A percentile compares a stretch with the other conserved stretches of the same genome.
phyloP scores from a whole-genome alignment of 257 asterid species.

The Vinca minor region DNA sequence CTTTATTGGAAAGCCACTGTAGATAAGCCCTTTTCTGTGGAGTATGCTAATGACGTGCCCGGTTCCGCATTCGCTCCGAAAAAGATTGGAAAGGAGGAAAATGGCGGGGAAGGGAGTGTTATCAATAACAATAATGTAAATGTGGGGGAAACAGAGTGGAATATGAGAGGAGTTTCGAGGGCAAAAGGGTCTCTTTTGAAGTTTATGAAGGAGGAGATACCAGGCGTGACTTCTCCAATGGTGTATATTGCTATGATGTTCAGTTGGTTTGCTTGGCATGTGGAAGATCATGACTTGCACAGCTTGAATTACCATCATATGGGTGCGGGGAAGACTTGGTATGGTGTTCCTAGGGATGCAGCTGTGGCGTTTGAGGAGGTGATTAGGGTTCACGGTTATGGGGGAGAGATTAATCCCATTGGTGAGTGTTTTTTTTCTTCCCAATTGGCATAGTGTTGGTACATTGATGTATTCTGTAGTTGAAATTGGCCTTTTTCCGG shows the following conservation, averaged over 20 bases:
- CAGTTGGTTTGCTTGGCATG: slow-evolving; percentile 99
- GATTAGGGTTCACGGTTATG: slow-evolving; percentile 84
- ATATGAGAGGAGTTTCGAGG: slow-evolving; percentile 96
- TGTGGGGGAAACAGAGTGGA: slow-evolving; percentile 92
- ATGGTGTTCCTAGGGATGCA: slow-evolving; percentile 92
- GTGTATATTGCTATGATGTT: slow-evolving; percentile 97
- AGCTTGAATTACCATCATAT: slow-evolving; percentile 88
- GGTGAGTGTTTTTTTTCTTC: slow-evolving; percentile 46
- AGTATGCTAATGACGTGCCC: slow-evolving; percentile 97
- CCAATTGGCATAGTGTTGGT: neutral
- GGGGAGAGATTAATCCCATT: slow-evolving; percentile 94
- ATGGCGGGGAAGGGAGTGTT: slow-evolving; percentile 15
- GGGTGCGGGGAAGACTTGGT: slow-evolving; percentile 96
- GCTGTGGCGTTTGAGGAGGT: slow-evolving; percentile 96
- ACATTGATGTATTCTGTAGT: neutral
- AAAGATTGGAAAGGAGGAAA: slow-evolving; percentile 33
- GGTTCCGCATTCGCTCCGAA: slow-evolving; percentile 80
- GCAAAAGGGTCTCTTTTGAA: slow-evolving; percentile 67
- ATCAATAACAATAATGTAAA: slow-evolving; percentile 21
- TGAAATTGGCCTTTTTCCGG: neutral
- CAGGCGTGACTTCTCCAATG: slow-evolving; percentile 99
- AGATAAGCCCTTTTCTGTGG: slow-evolving; percentile 90
- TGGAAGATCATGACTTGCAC: slow-evolving; percentile 98
- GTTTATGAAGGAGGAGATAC: slow-evolving; percentile 98
- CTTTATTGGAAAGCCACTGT: slow-evolving; percentile 90